Evolutionary conservation across 1,284 basidiomycete species (phyloP).

Genomic region (Chondrostereum purpureum): DNA sequence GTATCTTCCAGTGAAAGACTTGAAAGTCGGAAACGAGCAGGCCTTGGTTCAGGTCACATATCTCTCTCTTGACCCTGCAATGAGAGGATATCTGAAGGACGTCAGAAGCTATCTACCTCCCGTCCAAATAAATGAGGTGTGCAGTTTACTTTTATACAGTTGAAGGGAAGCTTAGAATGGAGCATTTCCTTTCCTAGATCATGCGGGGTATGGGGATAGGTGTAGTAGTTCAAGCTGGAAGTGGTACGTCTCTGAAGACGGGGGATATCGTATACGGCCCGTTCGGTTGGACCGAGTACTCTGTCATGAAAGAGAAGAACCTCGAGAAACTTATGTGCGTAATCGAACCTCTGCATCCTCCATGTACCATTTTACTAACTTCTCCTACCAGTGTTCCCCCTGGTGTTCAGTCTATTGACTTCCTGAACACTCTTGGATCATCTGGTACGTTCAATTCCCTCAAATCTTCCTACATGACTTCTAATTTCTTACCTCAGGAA

Average conservation of each 20-base stretch:
- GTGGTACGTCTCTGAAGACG: slow-evolving; percentile 43
- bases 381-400: slow-evolving; percentile 38
- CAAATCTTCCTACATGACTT: background rate
- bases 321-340: slow-evolving; percentile 50
- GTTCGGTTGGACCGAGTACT: slow-evolving; percentile 76
- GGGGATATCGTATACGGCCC: slow-evolving; percentile 62
- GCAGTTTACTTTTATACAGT: slow-evolving; percentile 10
- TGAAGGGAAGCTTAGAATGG: background rate
- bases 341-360: background rate
- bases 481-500: slow-evolving; percentile 32
- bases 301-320: slow-evolving; percentile 49
- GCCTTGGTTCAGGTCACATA: slow-evolving; percentile 71
- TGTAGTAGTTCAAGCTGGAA: slow-evolving; percentile 56
- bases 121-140: slow-evolving; percentile 74
- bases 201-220: slow-evolving; percentile 76
- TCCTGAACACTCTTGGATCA: slow-evolving; percentile 68
- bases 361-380: slow-evolving; percentile 1
- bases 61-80: slow-evolving; percentile 78
- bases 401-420: slow-evolving; percentile 63
- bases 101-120: slow-evolving; percentile 60
- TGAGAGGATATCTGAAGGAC: slow-evolving; percentile 79
- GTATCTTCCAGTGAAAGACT: slow-evolving; percentile 39
- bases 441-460: slow-evolving; percentile 49
- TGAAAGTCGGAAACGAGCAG: slow-evolving; percentile 52
- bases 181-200: slow-evolving; percentile 21